A percentile compares a stretch with the other conserved stretches of the same genome.
These are phyloP conservation scores for Paramecium primaurelia DNA, from an alignment of 73 alveolate genomes.

Conservation along the genomic window DNA sequence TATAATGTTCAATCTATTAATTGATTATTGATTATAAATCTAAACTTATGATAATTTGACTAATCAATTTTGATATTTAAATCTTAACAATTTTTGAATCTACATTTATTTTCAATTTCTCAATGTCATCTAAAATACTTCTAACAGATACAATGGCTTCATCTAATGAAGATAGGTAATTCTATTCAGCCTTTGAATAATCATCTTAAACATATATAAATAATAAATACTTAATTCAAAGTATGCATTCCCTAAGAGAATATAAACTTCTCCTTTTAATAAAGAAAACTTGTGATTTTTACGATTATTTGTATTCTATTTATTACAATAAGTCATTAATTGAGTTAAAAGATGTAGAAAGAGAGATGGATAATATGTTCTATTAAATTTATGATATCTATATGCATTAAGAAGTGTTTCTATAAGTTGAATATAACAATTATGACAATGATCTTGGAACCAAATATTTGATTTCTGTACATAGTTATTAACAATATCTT, in stretches of 20 bases:
- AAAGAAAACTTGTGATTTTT: background rate
- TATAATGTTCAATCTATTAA: background rate
- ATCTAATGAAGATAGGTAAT: background rate
- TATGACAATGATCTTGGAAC: background rate
- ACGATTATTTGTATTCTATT: background rate
- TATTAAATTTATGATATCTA: background rate
- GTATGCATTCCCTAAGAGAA: background rate
- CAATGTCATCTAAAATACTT: background rate
- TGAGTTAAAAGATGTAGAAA: background rate
- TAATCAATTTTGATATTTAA: background rate
- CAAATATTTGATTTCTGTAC: background rate
- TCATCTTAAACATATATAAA: background rate
- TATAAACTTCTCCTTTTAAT: background rate
- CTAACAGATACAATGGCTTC: background rate
- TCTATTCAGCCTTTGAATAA: background rate
- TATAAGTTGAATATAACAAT: background rate
- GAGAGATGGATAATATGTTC: background rate
- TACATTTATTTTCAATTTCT: background rate
- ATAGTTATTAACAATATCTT: background rate
- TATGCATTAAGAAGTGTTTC: constrained; percentile 3
- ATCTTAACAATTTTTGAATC: background rate
- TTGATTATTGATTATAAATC: background rate
- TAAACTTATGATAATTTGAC: background rate
- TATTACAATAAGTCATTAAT: background rate
- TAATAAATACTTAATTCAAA: background rate